These are phyloP conservation scores for Miamiensis avidus DNA, from an alignment of 169 alveolate genomes.

Conservation along the genomic window DNA sequence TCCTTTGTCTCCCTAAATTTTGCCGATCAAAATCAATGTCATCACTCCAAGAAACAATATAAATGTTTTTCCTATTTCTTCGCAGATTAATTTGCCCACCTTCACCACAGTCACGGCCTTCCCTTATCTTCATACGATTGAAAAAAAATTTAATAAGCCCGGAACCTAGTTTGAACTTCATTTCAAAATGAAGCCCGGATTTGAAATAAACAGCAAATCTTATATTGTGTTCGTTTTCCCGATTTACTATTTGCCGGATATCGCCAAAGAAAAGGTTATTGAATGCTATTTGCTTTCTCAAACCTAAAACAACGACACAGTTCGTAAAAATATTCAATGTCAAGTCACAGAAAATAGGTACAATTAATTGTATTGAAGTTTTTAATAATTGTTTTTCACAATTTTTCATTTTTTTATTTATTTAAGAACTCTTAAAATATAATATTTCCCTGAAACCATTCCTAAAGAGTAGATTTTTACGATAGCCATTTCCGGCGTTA, in stretches of 20 bases:
- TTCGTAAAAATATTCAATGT: not conserved
- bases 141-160: not conserved
- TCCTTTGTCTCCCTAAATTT: not conserved
- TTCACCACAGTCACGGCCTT: not conserved
- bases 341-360: not conserved
- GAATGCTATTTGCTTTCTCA: not conserved
- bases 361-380: no score
- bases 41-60: not conserved
- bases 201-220: not conserved
- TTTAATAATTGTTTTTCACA: no score
- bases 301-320: not conserved
- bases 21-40: not conserved
- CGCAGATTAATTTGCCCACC: not conserved
- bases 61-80: not conserved
- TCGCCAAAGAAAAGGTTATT: not conserved
- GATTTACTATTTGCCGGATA: not conserved
- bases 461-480: not conserved
- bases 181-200: not conserved
- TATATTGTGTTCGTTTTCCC: not conserved
- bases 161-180: not conserved
- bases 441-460: not conserved
- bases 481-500: not conserved
- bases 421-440: not conserved
- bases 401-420: no score
- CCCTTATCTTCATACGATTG: not conserved